Conservation (phyloP, 208 protist genomes). For the Trypanosoma congolense region DNA sequence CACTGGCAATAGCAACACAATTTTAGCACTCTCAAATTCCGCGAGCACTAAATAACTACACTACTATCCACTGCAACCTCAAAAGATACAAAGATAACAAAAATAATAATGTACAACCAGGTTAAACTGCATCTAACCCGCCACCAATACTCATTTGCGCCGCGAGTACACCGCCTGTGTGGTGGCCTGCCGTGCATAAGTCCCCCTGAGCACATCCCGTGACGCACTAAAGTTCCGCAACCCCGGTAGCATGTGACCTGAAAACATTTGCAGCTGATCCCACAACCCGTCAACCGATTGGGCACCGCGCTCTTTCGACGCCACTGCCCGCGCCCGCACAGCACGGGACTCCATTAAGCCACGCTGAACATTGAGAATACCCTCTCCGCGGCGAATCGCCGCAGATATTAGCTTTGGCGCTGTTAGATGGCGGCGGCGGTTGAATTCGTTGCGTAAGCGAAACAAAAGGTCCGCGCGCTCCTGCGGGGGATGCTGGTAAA, state of each 20-base stretch:
- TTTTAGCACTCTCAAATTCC: no score
- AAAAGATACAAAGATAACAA: no score
- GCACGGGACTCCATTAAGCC: constrained; percentile 41
- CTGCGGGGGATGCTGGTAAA: constrained; percentile 62
- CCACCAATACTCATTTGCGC: constrained; percentile 28
- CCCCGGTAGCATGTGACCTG: constrained; percentile 65
- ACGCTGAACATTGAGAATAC: constrained; percentile 59
- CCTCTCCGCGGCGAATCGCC: constrained; percentile 61
- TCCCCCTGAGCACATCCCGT: constrained; percentile 26
- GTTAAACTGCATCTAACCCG: no score
- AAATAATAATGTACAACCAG: no score
- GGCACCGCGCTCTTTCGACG: constrained; percentile 41
- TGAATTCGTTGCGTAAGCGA: constrained; percentile 77
- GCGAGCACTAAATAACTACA: no score
- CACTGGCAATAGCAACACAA: no score
- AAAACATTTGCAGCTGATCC: constrained; percentile 66
- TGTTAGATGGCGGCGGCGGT: constrained; percentile 53
- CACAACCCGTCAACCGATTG: constrained; percentile 66
- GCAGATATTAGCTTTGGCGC: constrained; percentile 57
- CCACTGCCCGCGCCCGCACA: constrained; percentile 24
- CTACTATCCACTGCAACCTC: no score
- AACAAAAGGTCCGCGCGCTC: constrained; percentile 68
- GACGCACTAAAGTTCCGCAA: constrained; percentile 52
- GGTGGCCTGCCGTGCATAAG: constrained; percentile 40
- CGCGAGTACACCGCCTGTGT: constrained; percentile 47